phyloP scores from a whole-genome alignment of 176 grass and related monocot species.

The Dactylis glomerata region DNA sequence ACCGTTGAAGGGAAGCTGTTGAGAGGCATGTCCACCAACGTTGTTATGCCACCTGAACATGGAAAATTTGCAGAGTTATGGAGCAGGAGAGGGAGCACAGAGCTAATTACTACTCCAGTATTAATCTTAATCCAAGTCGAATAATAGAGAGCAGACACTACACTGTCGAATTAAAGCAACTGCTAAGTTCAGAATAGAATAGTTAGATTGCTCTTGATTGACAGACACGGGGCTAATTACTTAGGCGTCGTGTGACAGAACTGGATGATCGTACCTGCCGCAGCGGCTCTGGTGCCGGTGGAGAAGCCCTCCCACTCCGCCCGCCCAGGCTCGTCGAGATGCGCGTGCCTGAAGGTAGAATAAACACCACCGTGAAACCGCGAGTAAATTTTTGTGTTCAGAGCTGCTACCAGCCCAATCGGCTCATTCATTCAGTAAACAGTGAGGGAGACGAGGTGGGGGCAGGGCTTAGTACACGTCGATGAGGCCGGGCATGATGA shows the following conservation, averaged over 20 bases:
- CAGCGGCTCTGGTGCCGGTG: conserved; percentile 87
- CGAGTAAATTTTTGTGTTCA: neutral
- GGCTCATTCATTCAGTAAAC: neutral
- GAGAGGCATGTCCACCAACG: conserved; percentile 93
- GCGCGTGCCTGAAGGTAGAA: conserved; percentile 63
- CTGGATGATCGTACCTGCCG: conserved; percentile 40
- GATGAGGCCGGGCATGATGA: conserved; percentile 95
- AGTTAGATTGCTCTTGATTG: neutral
- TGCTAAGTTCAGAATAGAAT: too few relatives aligned
- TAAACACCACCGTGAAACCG: neutral
- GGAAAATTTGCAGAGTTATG: neutral
- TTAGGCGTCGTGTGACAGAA: neutral
- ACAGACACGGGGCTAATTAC: neutral
- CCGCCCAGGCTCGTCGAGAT: conserved; percentile 88
- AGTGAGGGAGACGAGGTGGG: neutral
- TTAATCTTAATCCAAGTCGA: neutral
- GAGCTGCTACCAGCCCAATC: neutral
- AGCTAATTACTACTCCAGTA: neutral
- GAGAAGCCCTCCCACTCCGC: conserved; percentile 94
- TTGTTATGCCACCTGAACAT: conserved; percentile 91
- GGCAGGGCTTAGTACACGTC: conserved; percentile 67
- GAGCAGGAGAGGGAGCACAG: neutral
- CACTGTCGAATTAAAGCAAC: too few relatives aligned
- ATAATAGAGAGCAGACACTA: too few relatives aligned
- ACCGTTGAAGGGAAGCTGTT: conserved; percentile 89